Conservation (phyloP, 345 rosid species). For the Rhizophora mangle region DNA sequence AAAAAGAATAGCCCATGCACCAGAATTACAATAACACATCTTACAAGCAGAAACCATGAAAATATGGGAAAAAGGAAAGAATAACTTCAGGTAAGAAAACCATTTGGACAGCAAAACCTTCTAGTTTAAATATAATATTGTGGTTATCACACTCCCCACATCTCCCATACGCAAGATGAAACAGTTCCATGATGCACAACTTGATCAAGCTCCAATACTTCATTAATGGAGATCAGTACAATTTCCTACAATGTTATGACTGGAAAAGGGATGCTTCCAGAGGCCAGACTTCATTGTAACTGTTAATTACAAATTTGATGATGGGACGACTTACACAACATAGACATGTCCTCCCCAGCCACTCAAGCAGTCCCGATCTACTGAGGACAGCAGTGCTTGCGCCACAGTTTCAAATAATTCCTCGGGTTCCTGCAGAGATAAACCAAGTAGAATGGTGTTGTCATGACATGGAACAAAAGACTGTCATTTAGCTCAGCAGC, state of each 20-base stretch:
- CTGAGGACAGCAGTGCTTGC: slow-evolving; percentile 85
- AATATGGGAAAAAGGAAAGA: background rate
- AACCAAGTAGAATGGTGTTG: background rate
- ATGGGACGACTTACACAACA: slow-evolving; percentile 66
- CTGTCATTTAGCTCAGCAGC: background rate
- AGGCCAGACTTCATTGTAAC: background rate
- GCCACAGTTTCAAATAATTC: slow-evolving; percentile 83
- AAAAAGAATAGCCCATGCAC: too few species aligned
- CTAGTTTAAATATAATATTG: background rate
- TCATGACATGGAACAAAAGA: background rate
- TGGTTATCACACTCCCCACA: background rate
- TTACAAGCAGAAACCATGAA: background rate
- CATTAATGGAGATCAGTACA: too few species aligned
- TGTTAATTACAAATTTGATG: background rate
- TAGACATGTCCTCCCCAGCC: slow-evolving; percentile 99
- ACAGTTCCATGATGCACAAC: too few species aligned
- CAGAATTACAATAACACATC: background rate
- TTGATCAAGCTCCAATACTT: too few species aligned
- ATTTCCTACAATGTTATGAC: too few species aligned
- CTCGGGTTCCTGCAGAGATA: slow-evolving; percentile 66
- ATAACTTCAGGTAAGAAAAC: background rate
- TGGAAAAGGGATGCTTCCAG: background rate
- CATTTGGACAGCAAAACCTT: background rate
- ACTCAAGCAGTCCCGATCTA: slow-evolving; percentile 95
- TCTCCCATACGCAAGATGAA: too few species aligned